Base-by-base conservation (phyloP, 2,329 filamentous ascomycete genomes). In the Fusarium sacchari region DNA sequence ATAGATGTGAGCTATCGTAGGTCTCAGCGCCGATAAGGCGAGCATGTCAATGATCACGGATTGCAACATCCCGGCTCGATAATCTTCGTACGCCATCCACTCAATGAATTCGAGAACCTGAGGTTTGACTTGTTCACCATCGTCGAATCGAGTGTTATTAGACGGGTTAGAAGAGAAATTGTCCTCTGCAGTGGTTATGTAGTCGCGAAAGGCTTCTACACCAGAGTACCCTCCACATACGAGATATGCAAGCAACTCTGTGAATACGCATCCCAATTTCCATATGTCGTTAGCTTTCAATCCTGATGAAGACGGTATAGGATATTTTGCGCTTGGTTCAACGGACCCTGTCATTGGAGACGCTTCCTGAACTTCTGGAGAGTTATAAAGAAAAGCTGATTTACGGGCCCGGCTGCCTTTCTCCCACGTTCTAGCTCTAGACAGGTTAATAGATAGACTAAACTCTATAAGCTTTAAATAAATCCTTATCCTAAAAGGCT, bases 401-500 rank as follows among this genome's bases (percentile, higher is more conserved):
- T 49, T 28, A 18, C 28, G 46, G 32, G 46, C 46, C n/a, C 46
- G 28, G 13, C 46, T 49, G 0, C 22, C 26, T 24, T 49, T 28
- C 11, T 49, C 46, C 28, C 28, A 49, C 0, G 46, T 32, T 10
- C 46, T 8, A 22, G 26, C 46, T 24, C 46, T 32, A 4, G 28
- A 32, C 0, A 49, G 11, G 3, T 49, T 22, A 2, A 49, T 3
- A 0, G 46, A 49, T 0, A 49, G 0, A 0, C 46, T 28, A 32
- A 32, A 49, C 0, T 32, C 46, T 6, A 28, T 32, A 0, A 49
- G 46, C 7, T 49, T 49, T 0, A 32, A 28, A 5, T 5, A 32
- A 1, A 49, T 4, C 0, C 28, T 28, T 4, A 0, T 5, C 2
- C 28, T 5, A 0, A 7, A 7, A 4, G 22, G 3, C 0, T 18